Evolutionary conservation across 805 yeast species (phyloP), one percentile per base, ranked within the genome.

Genomic region (Wickerhamiella dianesei): DNA sequence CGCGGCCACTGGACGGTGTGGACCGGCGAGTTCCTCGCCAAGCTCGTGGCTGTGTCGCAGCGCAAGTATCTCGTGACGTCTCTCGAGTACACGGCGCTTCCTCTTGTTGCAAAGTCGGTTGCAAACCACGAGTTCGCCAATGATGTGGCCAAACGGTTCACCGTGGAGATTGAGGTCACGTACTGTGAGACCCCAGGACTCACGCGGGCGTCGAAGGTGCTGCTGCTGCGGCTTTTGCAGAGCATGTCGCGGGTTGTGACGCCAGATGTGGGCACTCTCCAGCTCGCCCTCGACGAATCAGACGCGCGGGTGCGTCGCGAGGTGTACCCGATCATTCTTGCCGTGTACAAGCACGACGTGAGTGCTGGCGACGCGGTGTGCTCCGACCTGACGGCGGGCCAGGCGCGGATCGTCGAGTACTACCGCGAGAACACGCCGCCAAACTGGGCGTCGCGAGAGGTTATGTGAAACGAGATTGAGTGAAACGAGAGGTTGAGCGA

Each of bases 271-370:
- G 16, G 6, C 25, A 17, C 40, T 8, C 25, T 40, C 29, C 17
- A 19, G 18, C 32, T 14, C 14, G 47, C 47, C 3, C 18, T 40
- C n/a, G 35, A 14, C 16, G 54, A 56, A 44, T 37, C 41, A 14
- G 59, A 57, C 39, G 53, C 55, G 14, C 37, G 40, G 3, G 59
- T 62, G n/a, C 56, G 64, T 17, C 51, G 57, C 43, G 59, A 57
- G 36, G 54, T 59, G 2, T 62, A 62, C 48, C 60, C 61, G 1
- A 47, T 53, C n/a, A 43, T 60, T 25, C 50, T 56, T 17, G 45
- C 44, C 12, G 40, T 51, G 3, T 53, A 49, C 43, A 39, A 39
- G 12, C 50, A 46, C 12, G 45, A 52, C 35, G 43, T 41, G 13
- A 19, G 25, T 16, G 48, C 53, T 17, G 48, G 49, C 32, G 42